Percentiles rank a stretch among this genome's conserved stretches.
These are phyloP conservation scores for Abrus precatorius DNA, from an alignment of 306 rosid species.

Conservation along the genomic window DNA sequence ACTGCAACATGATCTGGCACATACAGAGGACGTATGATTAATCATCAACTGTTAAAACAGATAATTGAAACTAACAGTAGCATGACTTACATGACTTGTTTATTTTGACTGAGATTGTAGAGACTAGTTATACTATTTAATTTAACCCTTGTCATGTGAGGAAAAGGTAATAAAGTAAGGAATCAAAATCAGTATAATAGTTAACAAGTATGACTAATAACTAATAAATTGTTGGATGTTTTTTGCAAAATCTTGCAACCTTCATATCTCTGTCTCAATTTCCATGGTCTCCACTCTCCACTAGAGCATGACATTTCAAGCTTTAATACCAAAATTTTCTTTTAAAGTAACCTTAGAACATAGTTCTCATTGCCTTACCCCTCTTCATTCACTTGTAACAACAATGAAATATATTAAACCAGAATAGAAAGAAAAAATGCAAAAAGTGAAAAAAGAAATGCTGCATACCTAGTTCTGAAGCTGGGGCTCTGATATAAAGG, in stretches of 20 bases:
- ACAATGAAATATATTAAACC: neutral
- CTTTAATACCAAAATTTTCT: too few relatives aligned
- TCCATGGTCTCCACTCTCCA: too few relatives aligned
- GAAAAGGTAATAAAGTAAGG: neutral
- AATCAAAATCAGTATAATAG: neutral
- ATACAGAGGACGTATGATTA: too few relatives aligned
- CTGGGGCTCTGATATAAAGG: constrained; percentile 45
- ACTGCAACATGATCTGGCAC: neutral
- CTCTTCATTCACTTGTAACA: neutral
- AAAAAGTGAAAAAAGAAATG: neutral
- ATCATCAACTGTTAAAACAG: neutral
- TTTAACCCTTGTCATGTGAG: neutral
- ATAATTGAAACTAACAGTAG: neutral
- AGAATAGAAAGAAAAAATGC: neutral
- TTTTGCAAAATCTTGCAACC: too few relatives aligned
- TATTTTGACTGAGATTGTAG: neutral
- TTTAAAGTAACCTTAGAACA: too few relatives aligned
- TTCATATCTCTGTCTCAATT: too few relatives aligned
- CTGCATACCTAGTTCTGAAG: constrained; percentile 49
- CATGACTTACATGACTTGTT: neutral
- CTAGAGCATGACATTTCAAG: too few relatives aligned
- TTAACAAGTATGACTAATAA: too few relatives aligned
- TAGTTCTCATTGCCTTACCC: neutral
- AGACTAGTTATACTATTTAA: neutral
- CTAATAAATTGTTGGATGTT: too few relatives aligned